phyloP scores from a whole-genome alignment of 2,329 filamentous ascomycete species.

The Fusarium metavorans region DNA sequence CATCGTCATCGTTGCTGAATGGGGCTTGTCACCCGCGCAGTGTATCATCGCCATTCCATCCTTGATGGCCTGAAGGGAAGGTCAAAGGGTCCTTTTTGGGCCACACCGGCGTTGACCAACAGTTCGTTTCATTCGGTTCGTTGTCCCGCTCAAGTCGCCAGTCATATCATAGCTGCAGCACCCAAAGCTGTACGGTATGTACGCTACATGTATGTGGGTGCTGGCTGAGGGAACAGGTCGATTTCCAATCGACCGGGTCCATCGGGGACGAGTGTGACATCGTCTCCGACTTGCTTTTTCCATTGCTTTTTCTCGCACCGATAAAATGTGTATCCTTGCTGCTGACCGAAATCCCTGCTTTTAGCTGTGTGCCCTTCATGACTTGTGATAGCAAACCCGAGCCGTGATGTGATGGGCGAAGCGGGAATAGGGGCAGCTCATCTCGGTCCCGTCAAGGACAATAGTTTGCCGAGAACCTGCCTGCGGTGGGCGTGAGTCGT shows the following conservation, averaged over 20 bases:
- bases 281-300: slow-evolving; percentile 5
- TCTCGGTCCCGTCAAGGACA: slow-evolving; percentile 5
- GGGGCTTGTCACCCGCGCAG: background rate
- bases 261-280: slow-evolving; percentile 5
- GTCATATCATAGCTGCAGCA: slow-evolving; percentile 11
- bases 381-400: background rate
- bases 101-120: slow-evolving; percentile 4
- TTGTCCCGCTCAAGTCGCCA: slow-evolving; percentile 1
- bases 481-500: slow-evolving; percentile 1
- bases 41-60: slow-evolving; percentile 7
- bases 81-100: background rate
- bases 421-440: background rate
- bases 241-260: slow-evolving; percentile 9
- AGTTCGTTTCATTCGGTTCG: background rate
- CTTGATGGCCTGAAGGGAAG: slow-evolving; percentile 1
- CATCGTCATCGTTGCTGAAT: slow-evolving; percentile 7
- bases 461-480: background rate
- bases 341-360: background rate
- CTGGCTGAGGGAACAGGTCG: background rate
- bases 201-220: background rate
- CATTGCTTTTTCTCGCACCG: background rate
- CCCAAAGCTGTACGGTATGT: background rate
- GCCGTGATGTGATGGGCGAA: background rate
- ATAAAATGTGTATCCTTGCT: slow-evolving; percentile 1
- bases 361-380: background rate